Evolutionary conservation across 805 yeast species (phyloP), one percentile per base, ranked within the genome.

Genomic region (Lipomyces sp.): DNA sequence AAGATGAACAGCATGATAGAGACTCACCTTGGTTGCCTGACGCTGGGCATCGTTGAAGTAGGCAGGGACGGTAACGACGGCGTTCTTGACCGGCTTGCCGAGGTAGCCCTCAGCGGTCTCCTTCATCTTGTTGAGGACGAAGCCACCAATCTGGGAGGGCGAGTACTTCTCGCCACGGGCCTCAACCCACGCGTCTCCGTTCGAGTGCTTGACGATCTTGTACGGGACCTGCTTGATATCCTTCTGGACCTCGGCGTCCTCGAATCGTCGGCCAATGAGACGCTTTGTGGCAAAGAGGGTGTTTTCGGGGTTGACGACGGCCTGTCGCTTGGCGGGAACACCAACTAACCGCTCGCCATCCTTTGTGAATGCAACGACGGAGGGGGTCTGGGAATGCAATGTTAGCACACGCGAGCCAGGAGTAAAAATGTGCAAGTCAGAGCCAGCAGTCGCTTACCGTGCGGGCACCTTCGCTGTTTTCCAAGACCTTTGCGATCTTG

Each of bases 171-270:
- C 80, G 62, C 91, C 95, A 63, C 88, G 80, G 57, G 95, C 89
- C 76, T 87, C 88, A 51, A 89, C 81, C 96, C 96, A 89, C 51
- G 96, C 96, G 68, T 90, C 97, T 61, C 96, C 96, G 69, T 90
- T 90, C 59, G 77, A 70, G 79, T 88, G 95, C 77, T 87, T 83
- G 65, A 86, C 84, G 61, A 89, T 87, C 75, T 84, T 81, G 82
- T 86, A 89, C 48, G 97, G 96, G 47, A 89, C 91, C 72, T 84
- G 83, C 64, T 78, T 76, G 65, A 87, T 76, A 71, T 90, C 96
- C 73, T 85, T 82, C 74, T 88, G 95, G 57, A 90, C 96, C 74
- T 89, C 97, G 49, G 71, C 66, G 71, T 90, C 96, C 68, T 81
- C 85, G 70, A 81, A 89, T 70, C 95, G 84, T 67, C 97, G 82